Conservation (phyloP, 148 eudicot genomes). For the Fagopyrum tataricum region DNA sequence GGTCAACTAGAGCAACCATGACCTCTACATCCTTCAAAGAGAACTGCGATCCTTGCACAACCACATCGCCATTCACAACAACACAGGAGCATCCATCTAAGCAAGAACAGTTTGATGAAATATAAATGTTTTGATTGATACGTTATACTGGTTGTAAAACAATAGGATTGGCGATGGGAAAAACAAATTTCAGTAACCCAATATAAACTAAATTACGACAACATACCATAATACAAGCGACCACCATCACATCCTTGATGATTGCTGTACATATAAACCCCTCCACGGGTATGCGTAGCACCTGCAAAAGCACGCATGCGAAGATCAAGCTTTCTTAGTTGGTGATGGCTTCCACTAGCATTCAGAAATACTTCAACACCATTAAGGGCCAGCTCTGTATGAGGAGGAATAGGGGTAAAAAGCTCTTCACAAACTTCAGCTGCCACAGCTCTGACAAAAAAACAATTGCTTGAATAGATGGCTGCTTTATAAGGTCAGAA, state of each 20-base stretch:
- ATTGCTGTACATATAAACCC: constrained; percentile 94
- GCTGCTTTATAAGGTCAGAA: neutral
- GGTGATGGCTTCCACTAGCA: constrained; percentile 99
- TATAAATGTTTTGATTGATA: neutral
- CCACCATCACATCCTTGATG: constrained; percentile 98
- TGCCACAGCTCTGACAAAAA: constrained; percentile 64
- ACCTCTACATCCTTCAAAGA: constrained; percentile 92
- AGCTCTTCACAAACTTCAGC: constrained; percentile 97
- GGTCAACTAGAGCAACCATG: constrained; percentile 84
- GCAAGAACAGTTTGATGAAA: neutral
- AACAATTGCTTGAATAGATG: constrained; percentile 16
- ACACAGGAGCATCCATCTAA: constrained; percentile 92
- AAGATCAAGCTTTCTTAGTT: constrained; percentile 84
- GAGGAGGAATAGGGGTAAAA: constrained; percentile 71
- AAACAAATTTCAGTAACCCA: neutral
- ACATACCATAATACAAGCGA: constrained; percentile 80
- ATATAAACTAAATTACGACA: constrained; percentile 5
- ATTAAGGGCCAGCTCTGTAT: constrained; percentile 81
- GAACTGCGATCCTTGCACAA: constrained; percentile 97
- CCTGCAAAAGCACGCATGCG: constrained; percentile 83
- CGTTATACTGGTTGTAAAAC: neutral
- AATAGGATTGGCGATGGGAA: neutral
- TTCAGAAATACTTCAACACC: constrained; percentile 94
- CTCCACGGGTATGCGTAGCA: constrained; percentile 90
- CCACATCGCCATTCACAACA: constrained; percentile 91